A percentile compares a stretch with the other conserved stretches of the same genome.
Conservation (phyloP, 306 rosid genomes). For the Malus domestica region ASM211411v1 NC_041791.1:15973501-15974000, state of each 20-base stretch:
- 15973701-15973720: background rate
- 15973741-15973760: background rate
- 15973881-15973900: background rate
- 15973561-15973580: slow-evolving; percentile 5
- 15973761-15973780: background rate
- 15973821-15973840: background rate
- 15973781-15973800: background rate
- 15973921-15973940: background rate
- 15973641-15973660: slow-evolving; percentile 90
- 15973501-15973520: slow-evolving; percentile 96
- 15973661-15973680: slow-evolving; percentile 89
- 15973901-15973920: background rate
- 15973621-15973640: slow-evolving; percentile 87
- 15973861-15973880: background rate
- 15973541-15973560: slow-evolving; percentile 7
- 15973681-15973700: slow-evolving; percentile 65
- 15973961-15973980: background rate
- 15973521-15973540: slow-evolving; percentile 64
- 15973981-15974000: background rate
- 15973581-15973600: slow-evolving; percentile 12
- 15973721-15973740: background rate
- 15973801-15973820: background rate
- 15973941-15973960: background rate
- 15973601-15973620: slow-evolving; percentile 14
- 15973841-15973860: background rate